These are phyloP conservation scores for Zelopaecilomyces penicillatus DNA, from an alignment of 2,329 filamentous ascomycete genomes.

Conservation along the genomic window DNA sequence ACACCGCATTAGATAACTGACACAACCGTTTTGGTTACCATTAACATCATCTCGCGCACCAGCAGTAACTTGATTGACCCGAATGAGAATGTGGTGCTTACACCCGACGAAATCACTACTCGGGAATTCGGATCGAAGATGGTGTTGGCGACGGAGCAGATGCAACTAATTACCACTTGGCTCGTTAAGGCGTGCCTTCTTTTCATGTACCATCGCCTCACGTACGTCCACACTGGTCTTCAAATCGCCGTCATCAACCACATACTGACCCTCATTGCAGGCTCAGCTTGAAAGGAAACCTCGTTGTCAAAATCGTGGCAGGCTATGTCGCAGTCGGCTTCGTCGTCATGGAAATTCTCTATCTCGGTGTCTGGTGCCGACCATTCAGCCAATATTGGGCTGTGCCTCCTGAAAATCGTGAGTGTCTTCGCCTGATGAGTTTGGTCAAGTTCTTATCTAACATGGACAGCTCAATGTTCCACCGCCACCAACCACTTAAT, in stretches of 20 bases:
- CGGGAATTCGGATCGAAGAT: constrained; percentile 50
- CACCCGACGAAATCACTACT: constrained; percentile 32
- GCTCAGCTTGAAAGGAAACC: constrained; percentile 36
- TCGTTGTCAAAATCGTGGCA: constrained; percentile 40
- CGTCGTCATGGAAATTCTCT: constrained; percentile 42
- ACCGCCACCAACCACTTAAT: constrained; percentile 49
- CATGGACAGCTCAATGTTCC: constrained; percentile 44
- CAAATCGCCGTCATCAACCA: not conserved
- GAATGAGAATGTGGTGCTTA: constrained; percentile 34
- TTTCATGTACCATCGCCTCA: constrained; percentile 48
- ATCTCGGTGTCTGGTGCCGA: constrained; percentile 44
- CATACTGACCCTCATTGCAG: constrained; percentile 15
- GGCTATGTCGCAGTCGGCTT: constrained; percentile 39
- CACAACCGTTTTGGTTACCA: constrained; percentile 43
- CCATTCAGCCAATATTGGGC: constrained; percentile 51
- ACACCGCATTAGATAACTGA: constrained; percentile 31
- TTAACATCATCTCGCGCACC: constrained; percentile 48
- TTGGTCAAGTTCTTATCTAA: constrained; percentile 7
- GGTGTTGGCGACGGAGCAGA: constrained; percentile 53
- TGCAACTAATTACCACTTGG: constrained; percentile 53
- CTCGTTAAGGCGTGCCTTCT: constrained; percentile 48
- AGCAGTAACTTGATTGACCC: constrained; percentile 52
- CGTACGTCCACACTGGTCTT: constrained; percentile 23
- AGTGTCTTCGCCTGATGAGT: constrained; percentile 6
- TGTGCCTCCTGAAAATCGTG: constrained; percentile 42